These are phyloP conservation scores for Zarea fungicola DNA, from an alignment of 2,329 filamentous ascomycete species.

Conservation along the genomic window DNA sequence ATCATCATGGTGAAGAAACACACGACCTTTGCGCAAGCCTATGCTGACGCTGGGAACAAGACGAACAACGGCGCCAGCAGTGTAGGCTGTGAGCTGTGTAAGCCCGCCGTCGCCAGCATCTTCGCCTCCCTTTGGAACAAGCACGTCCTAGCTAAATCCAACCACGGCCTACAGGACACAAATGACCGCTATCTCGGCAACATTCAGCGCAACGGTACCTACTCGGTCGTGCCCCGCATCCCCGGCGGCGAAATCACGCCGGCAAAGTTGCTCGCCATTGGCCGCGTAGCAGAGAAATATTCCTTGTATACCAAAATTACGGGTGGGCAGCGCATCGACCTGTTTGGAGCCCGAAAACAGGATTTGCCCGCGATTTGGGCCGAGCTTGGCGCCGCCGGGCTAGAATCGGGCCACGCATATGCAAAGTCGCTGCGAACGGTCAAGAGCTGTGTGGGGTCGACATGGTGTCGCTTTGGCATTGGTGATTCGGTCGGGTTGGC, in stretches of 20 bases:
- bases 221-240: constrained; percentile 79
- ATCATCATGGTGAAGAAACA: constrained; percentile 79
- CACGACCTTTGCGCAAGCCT: constrained; percentile 67
- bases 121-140: constrained; percentile 78
- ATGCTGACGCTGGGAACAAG: constrained; percentile 72
- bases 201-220: constrained; percentile 87
- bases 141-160: constrained; percentile 67
- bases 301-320: constrained; percentile 88
- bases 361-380: constrained; percentile 80
- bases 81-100: constrained; percentile 76
- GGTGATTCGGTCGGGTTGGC: constrained; percentile 91
- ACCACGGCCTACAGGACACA: constrained; percentile 78
- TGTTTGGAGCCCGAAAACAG: constrained; percentile 88
- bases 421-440: constrained; percentile 84
- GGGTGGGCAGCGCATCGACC: constrained; percentile 83
- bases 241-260: constrained; percentile 83
- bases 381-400: constrained; percentile 71
- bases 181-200: constrained; percentile 87
- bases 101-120: constrained; percentile 76
- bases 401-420: constrained; percentile 89
- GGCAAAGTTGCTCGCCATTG: constrained; percentile 78
- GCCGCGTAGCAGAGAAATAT: constrained; percentile 78
- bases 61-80: constrained; percentile 36
- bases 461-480: constrained; percentile 86
- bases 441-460: constrained; percentile 86